These are phyloP conservation scores for Cruciata laevipes DNA, from an alignment of 257 asterid species.

Conservation along the genomic window DNA sequence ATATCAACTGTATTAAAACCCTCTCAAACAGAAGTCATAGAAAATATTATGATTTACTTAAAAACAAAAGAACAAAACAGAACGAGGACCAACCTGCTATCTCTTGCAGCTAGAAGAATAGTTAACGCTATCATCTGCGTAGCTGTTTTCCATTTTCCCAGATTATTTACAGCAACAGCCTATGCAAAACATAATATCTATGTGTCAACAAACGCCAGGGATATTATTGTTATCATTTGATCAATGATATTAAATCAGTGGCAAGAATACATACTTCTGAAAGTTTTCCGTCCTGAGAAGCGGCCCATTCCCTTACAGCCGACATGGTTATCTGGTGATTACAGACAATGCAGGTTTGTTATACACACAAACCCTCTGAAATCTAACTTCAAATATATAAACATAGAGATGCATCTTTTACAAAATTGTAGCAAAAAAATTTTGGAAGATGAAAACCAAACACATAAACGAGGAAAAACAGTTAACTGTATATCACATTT, in stretches of 20 bases:
- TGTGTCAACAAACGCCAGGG: neutral
- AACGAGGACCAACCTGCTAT: slow-evolving; percentile 52
- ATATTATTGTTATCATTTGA: neutral
- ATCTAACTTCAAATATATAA: neutral
- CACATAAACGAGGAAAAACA: neutral
- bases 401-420: neutral
- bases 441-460: neutral
- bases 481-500: neutral
- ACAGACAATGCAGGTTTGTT: neutral
- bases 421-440: neutral
- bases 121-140: slow-evolving; percentile 89
- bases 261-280: slow-evolving; percentile 45
- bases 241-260: slow-evolving; percentile 2
- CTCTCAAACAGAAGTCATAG: neutral
- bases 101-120: slow-evolving; percentile 78
- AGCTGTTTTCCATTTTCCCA: slow-evolving; percentile 98
- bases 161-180: slow-evolving; percentile 95
- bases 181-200: slow-evolving; percentile 16
- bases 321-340: slow-evolving; percentile 89
- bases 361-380: neutral
- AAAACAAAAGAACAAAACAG: slow-evolving; percentile 1
- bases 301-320: slow-evolving; percentile 99
- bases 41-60: neutral
- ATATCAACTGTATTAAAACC: neutral
- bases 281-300: slow-evolving; percentile 82